Conservation (phyloP, 495 filamentous ascomycete genomes). For the Penicillium maclennaniae region DNA sequence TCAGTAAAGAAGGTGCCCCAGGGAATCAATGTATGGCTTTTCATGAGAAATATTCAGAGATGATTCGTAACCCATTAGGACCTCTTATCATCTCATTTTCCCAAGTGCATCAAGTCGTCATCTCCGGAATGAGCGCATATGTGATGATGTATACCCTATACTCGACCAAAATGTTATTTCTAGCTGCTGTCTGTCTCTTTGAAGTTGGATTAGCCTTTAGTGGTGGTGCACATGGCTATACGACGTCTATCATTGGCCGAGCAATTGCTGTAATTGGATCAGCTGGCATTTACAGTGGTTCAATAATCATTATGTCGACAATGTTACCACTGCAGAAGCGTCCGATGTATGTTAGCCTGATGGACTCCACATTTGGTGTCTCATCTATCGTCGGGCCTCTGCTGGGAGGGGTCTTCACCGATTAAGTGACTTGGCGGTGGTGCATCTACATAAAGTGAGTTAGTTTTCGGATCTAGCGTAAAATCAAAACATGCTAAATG, state of each 20-base stretch:
- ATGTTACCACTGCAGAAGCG: slow-evolving; percentile 53
- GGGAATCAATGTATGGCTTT: slow-evolving; percentile 1
- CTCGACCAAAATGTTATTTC: slow-evolving; percentile 51
- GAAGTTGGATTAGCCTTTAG: slow-evolving; percentile 67
- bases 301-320: slow-evolving; percentile 52
- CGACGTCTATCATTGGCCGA: slow-evolving; percentile 65
- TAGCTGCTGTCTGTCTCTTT: slow-evolving; percentile 56
- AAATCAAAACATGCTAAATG: background rate
- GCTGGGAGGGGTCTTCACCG: slow-evolving; percentile 31
- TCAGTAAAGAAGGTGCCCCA: slow-evolving; percentile 3
- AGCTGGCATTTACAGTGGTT: slow-evolving; percentile 49
- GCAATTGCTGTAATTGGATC: slow-evolving; percentile 49
- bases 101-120: slow-evolving; percentile 14
- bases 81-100: slow-evolving; percentile 18
- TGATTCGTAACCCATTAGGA: slow-evolving; percentile 13
- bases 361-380: slow-evolving; percentile 50
- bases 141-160: slow-evolving; percentile 59
- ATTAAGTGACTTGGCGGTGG: slow-evolving; percentile 51
- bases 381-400: slow-evolving; percentile 48
- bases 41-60: slow-evolving; percentile 1
- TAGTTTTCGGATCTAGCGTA: background rate
- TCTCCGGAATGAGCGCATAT: slow-evolving; percentile 18
- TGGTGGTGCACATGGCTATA: slow-evolving; percentile 64
- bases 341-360: slow-evolving; percentile 48
- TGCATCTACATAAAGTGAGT: slow-evolving; percentile 59